Base-by-base conservation (phyloP, 805 yeast species). In the Zygosaccharomyces rouxii region DNA sequence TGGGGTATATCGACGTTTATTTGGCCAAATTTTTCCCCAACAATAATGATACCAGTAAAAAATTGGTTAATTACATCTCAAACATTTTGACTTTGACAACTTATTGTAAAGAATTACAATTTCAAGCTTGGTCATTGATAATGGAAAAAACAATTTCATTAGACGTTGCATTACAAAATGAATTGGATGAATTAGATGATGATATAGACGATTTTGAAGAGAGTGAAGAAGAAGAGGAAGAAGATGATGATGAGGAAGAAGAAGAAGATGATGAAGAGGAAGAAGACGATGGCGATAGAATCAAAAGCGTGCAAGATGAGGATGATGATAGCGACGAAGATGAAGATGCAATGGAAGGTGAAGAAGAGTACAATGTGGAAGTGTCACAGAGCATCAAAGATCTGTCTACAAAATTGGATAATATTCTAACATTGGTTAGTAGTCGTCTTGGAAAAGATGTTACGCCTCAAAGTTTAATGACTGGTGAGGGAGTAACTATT, bases 161-260 rank as follows among this genome's bases (percentile, higher is more conserved):
- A 41, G 99, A 92, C 67, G 97, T 90, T 4, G 98, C 89, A 66
- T 73, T 90, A 49, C 96, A 89, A 60, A 89, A 87, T 61, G 94
- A 86, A 57, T 69, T 88, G 49, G 96, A 89, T 58, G 96, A 87
- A 55, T 70, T 84, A 48, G 95, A 86, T 62, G 94, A 86, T 55
- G 85, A 80, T 47, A 80, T 82, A 39, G 84, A 77, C 23, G 77
- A 79, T 10, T 83, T 78, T 6, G 81, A 75, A 7, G 69, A 62
- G 9, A 79, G 71, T 7, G 74, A 67, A 2, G 69, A 60, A 1
- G 71, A 64, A 9, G 68, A 63, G 4, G 69, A 59, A 2, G 66
- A 60, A 1, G 68, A 66, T 14, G 71, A 59, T 4, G 69, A 60
- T 4, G 61, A 53, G 9, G 61, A 55, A 14, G 62, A 54, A 1